Evolutionary conservation across 441 rosid species (phyloP), one percentile per base, ranked within the genome.

Genomic region (Breynia disticha): DNA sequence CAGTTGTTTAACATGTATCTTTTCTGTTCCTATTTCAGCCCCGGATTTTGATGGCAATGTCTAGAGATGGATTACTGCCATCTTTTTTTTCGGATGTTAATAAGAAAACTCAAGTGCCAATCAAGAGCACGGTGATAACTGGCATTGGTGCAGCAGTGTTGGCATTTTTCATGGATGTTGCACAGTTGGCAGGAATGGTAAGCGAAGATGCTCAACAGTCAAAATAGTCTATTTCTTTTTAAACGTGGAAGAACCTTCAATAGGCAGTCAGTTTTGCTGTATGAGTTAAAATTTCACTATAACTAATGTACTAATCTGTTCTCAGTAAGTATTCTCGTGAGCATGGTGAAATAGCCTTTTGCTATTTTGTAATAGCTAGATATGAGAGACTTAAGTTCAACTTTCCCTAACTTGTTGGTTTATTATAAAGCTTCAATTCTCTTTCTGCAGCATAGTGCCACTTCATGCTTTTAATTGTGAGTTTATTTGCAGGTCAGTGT

Each of bases 1-100:
- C 44, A 11, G 6, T 28, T 9, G 4, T 28, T 28, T 28, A n/a
- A n/a, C 35, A 28, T 28, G n/a, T n/a, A n/a, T 28, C 44, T 41
- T 41, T 15, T 41, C 44, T 17, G 64, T 19, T 46, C 18, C 46
- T 52, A 41, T 61, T 38, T 19, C 80, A 85, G 94, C 94, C 94
- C 35, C 81, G 89, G 32, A 82, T 82, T 52, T 69, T 85, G 64
- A 72, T 85, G 94, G 87, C 87, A 56, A 85, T 85, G 94, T 83
- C 89, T 41, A 80, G 89, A 78, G 94, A 85, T 75, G 94, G 94
- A 48, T 71, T 85, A 68, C 69, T 85, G 60, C 94, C 94, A 43
- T 55, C 89, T 48, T 85, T 85, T 66, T 85, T 85, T 69, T 85
- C 87, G 12, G 89, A 85, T 44, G 78, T 85, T 48, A 78, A 80